phyloP scores from a whole-genome alignment of 2,329 filamentous ascomycete species.

The Nigrospora sphaerica region DNA sequence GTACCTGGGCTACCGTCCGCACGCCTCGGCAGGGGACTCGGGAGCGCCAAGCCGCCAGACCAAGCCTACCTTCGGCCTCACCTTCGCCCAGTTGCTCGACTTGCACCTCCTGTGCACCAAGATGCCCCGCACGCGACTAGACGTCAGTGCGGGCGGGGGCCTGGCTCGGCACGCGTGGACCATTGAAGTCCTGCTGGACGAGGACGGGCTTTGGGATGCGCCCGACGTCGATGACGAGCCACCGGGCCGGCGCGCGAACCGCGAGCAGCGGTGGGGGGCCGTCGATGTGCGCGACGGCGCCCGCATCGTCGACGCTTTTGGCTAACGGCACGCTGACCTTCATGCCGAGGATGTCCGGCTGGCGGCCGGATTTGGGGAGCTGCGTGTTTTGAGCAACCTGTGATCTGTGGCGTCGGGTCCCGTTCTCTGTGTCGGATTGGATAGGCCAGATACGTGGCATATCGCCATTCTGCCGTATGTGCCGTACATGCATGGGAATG shows the following conservation, averaged over 20 bases:
- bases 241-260: conserved; percentile 11
- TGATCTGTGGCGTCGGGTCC: too few relatives aligned
- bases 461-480: too few relatives aligned
- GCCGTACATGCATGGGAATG: too few relatives aligned
- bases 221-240: neutral
- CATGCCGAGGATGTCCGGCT: conserved; percentile 14
- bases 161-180: conserved; percentile 28
- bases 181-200: conserved; percentile 45
- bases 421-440: too few relatives aligned
- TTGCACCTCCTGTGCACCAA: conserved; percentile 45
- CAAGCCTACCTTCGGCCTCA: conserved; percentile 45
- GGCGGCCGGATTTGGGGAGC: conserved; percentile 27
- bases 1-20: neutral
- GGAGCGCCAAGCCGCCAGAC: conserved; percentile 19
- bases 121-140: conserved; percentile 30
- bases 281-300: conserved; percentile 32
- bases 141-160: conserved; percentile 17
- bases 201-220: conserved; percentile 36
- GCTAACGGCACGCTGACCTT: conserved; percentile 4
- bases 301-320: conserved; percentile 32
- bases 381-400: conserved; percentile 17
- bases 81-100: conserved; percentile 48
- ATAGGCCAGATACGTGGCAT: too few relatives aligned
- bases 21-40: conserved; percentile 9
- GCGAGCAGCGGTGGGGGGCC: conserved; percentile 49